Conservation (phyloP, 1,284 basidiomycete genomes). For the Cerrena zonata region DNA sequence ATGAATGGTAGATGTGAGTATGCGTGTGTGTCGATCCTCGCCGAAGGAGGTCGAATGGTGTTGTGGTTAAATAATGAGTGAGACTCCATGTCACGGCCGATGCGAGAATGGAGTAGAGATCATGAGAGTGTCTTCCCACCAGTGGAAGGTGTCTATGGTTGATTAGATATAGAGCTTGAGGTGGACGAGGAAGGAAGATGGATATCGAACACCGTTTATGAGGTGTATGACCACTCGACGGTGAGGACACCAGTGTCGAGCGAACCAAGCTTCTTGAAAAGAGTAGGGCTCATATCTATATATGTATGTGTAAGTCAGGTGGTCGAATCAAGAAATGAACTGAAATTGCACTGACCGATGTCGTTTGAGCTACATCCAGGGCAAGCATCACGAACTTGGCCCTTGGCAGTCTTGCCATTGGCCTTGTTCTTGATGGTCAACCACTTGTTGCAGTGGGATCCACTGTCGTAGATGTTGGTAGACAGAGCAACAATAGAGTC, state of each 20-base stretch:
- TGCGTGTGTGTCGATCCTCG: neutral
- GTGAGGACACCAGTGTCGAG: constrained; percentile 25
- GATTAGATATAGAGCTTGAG: neutral
- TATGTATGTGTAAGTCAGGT: constrained; percentile 6
- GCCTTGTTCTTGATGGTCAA: constrained; percentile 29
- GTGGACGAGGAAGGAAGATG: neutral
- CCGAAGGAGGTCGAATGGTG: neutral
- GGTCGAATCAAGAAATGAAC: neutral
- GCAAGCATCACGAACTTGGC: constrained; percentile 31
- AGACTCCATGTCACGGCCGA: neutral
- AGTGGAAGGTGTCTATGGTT: constrained; percentile 3
- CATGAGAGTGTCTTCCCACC: neutral
- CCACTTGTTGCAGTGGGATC: constrained; percentile 34
- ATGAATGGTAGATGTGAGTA: neutral
- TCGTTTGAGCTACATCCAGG: constrained; percentile 28
- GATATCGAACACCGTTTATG: neutral
- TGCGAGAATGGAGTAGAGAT: neutral
- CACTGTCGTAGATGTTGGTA: constrained; percentile 28
- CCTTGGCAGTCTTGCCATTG: constrained; percentile 28
- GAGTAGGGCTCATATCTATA: constrained; percentile 27
- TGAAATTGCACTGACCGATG: constrained; percentile 26
- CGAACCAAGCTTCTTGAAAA: constrained; percentile 24
- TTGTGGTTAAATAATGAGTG: neutral
- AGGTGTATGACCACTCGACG: constrained; percentile 19
- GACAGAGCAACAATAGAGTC: constrained; percentile 38